phyloP scores from a whole-genome alignment of 331 rosid genomes.

The Malus hybrid region DNA sequence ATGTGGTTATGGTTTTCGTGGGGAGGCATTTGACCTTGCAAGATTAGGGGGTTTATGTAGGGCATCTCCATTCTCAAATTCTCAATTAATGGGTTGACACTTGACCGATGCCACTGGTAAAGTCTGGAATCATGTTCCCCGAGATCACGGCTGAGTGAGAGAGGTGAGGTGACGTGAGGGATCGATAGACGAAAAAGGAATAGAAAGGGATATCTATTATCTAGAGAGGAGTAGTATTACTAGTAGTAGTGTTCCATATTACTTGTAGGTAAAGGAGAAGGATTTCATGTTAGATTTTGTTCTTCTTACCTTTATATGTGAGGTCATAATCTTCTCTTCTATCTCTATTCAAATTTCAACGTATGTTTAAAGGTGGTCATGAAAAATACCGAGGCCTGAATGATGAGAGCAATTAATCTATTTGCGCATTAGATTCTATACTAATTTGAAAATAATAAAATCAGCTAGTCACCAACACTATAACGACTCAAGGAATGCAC shows the following conservation, averaged over 20 bases:
- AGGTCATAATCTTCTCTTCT: background rate
- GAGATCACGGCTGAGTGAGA: background rate
- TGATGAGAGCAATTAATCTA: background rate
- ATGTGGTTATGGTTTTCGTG: background rate
- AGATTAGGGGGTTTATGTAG: background rate
- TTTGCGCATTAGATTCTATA: background rate
- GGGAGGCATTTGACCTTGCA: background rate
- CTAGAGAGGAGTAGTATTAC: too few relatives aligned
- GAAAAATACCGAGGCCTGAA: background rate
- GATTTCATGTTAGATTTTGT: background rate
- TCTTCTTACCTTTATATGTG: background rate
- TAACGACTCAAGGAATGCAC: background rate
- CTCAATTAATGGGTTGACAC: background rate
- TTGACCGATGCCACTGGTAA: background rate
- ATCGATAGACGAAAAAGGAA: background rate
- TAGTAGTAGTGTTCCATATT: background rate
- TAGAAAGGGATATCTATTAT: background rate
- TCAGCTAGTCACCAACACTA: background rate
- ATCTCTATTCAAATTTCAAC: background rate
- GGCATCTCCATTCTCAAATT: background rate
- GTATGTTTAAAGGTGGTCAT: background rate
- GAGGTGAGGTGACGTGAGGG: background rate
- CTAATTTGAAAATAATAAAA: too few relatives aligned
- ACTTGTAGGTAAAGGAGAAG: background rate
- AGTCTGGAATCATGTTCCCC: background rate